phyloP scores from a whole-genome alignment of 1,139 yeast species.

The Sugiyamaella paludigena region DNA sequence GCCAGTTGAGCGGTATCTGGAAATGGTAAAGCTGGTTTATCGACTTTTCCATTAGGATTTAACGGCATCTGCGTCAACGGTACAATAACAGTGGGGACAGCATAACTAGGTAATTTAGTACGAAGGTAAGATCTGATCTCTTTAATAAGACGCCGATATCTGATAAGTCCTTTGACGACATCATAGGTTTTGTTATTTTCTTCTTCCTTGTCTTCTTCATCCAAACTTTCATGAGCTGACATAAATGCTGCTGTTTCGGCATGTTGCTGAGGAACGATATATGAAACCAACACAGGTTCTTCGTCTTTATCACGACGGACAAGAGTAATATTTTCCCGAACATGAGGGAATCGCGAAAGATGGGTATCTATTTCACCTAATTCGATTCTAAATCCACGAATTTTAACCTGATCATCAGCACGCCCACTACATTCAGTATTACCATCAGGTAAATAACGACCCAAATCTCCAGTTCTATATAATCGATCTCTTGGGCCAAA shows the following conservation, averaged over 20 bases:
- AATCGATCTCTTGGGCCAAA: conserved; percentile 91
- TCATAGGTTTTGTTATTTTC: conserved; percentile 48
- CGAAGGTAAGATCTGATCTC: conserved; percentile 79
- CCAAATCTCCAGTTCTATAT: conserved; percentile 96
- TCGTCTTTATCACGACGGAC: conserved; percentile 92
- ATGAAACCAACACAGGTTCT: conserved; percentile 88
- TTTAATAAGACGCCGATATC: conserved; percentile 71
- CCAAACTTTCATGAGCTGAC: conserved; percentile 53
- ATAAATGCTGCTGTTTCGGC: conserved; percentile 45
- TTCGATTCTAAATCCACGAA: conserved; percentile 97
- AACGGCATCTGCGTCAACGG: conserved; percentile 84
- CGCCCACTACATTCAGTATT: conserved; percentile 98
- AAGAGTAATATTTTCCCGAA: conserved; percentile 86
- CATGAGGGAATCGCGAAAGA: conserved; percentile 85
- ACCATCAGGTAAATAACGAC: conserved; percentile 94
- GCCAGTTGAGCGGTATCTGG: conserved; percentile 86
- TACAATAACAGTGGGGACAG: conserved; percentile 87
- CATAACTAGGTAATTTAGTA: conserved; percentile 87
- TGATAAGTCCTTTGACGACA: conserved; percentile 72
- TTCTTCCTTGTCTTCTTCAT: conserved; percentile 48
- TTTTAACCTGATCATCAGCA: conserved; percentile 98
- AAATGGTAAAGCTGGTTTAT: conserved; percentile 94
- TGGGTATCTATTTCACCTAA: conserved; percentile 98
- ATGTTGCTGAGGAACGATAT: conserved; percentile 79
- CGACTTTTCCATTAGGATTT: conserved; percentile 98